Base-by-base conservation (phyloP, 371 early-diverging fungal genomes). In the Circinella umbellata region DNA sequence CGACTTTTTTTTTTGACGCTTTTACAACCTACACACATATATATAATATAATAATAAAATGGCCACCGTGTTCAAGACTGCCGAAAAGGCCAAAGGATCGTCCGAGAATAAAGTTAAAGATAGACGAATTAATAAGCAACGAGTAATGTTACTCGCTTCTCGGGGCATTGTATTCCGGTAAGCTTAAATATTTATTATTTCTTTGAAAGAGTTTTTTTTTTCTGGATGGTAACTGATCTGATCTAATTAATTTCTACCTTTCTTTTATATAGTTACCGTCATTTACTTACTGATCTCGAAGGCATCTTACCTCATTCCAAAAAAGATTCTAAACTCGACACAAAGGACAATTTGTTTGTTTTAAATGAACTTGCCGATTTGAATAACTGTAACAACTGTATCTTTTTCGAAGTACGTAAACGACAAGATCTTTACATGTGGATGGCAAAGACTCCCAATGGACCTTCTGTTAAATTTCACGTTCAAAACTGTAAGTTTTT, bases 321-420 rank as follows among this genome's bases (percentile, higher is more conserved):
- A 81, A 96, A 96, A 79, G 96, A 95, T 70, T 83, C 88, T 67
- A 99, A 99, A 79, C 84, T 98, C 35, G 98, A 98, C 82, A 88
- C 94, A 48, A 98, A 98, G 78, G 86, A 86, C 75, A 92, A 95
- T 70, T 90, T 97, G 66, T 81, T 89, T n/a, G 75, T 94, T 46
- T 79, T 99, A 62, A 98, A 98, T 77, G 99, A 98, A 82, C 85
- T 99, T 53, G 94, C 96, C 11, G 97, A 98, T 69, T 88, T 98
- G 63, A 94, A 94, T 87, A 95, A 96, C 85, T 98, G 99, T 88
- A 98, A 98, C 87, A 97, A 97, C 76, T 92, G 92, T 73, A 80
- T 99, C 54, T 99, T 93, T 80, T 96, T 99, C 81, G 99, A 99
- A 79, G 90, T 93, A 14, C 88, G 97, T 67, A 96, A 95, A 79